A percentile compares a stretch with the other conserved stretches of the same genome.
Evolutionary conservation across 2,329 filamentous ascomycete genomes (phyloP).

Genomic region (Stagonosporopsis tanaceti): DNA sequence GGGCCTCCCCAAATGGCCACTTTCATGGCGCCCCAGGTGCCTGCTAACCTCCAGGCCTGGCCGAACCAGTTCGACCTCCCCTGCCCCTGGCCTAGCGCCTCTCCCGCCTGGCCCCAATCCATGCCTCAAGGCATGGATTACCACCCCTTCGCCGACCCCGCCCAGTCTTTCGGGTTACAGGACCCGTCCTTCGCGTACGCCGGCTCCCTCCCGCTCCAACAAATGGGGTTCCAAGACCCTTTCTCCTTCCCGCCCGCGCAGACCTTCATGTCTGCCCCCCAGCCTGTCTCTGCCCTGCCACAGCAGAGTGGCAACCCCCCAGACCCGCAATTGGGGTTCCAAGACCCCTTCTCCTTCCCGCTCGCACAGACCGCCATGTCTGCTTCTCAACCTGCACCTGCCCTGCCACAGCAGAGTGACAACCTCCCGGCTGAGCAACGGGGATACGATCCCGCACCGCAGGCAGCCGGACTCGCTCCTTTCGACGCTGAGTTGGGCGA

Average conservation of each 20-base stretch:
- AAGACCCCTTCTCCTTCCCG: neutral
- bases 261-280: neutral
- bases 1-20: neutral
- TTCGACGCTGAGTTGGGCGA: neutral
- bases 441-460: neutral
- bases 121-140: neutral
- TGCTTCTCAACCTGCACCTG: neutral
- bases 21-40: neutral
- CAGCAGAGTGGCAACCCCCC: neutral
- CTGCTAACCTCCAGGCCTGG: no score
- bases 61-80: neutral
- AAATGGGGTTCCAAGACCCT: neutral
- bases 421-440: neutral
- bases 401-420: neutral
- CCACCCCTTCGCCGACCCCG: no score
- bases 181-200: neutral
- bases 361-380: neutral
- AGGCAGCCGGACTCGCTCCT: neutral
- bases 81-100: neutral
- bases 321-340: neutral
- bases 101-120: no score
- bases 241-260: neutral
- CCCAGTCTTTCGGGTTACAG: neutral
- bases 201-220: neutral
- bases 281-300: neutral